phyloP scores from a whole-genome alignment of 305 asterid species.

The Fraxinus sp. region DNA sequence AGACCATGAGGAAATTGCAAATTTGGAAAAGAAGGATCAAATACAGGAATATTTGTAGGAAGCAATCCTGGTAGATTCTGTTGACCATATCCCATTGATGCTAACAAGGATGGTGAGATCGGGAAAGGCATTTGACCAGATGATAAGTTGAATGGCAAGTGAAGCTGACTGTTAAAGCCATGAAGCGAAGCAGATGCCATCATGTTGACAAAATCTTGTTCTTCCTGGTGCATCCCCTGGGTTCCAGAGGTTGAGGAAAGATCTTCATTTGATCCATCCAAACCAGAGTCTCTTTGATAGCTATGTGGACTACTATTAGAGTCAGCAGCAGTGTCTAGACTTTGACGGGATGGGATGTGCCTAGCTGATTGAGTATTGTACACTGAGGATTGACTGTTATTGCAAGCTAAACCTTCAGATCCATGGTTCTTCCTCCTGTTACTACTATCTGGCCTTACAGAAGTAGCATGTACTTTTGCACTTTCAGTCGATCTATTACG shows the following conservation, averaged over 20 bases:
- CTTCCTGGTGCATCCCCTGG: constrained; percentile 69
- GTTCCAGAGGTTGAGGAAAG: constrained; percentile 54
- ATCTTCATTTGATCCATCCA: constrained; percentile 56
- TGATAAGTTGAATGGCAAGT: constrained; percentile 58
- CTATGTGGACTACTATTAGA: constrained; percentile 49
- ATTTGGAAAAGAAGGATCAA: constrained; percentile 65
- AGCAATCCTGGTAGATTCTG: constrained; percentile 67
- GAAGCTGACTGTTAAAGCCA: constrained; percentile 71
- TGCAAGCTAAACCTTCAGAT: constrained; percentile 52
- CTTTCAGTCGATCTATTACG: constrained; percentile 45
- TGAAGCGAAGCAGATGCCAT: constrained; percentile 88
- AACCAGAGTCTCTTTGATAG: constrained; percentile 48
- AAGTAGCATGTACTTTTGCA: constrained; percentile 41
- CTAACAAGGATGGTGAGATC: constrained; percentile 72
- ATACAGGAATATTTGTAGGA: constrained; percentile 65
- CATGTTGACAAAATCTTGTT: constrained; percentile 86
- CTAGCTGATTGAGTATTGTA: constrained; percentile 50
- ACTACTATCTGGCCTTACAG: constrained; percentile 41
- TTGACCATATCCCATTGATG: constrained; percentile 76
- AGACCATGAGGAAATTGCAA: constrained; percentile 73
- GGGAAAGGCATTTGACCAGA: constrained; percentile 73
- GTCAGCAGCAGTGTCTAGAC: constrained; percentile 46
- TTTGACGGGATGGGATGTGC: constrained; percentile 48
- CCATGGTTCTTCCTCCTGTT: constrained; percentile 47
- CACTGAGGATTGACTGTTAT: constrained; percentile 44